These are phyloP conservation scores for Boletus semigastroideus DNA, from an alignment of 1,284 basidiomycete genomes.

Conservation along the genomic window DNA sequence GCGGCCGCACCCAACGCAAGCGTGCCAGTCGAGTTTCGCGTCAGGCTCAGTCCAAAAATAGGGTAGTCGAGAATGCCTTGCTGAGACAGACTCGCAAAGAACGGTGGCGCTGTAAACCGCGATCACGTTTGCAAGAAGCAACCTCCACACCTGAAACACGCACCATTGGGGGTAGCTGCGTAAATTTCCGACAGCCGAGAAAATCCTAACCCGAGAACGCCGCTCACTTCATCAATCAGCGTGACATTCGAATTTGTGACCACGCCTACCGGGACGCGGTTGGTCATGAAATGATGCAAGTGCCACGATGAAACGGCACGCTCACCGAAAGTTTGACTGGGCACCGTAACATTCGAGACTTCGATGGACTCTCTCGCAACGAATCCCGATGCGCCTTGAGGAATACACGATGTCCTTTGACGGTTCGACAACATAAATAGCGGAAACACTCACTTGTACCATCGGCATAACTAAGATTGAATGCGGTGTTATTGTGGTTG, in stretches of 20 bases:
- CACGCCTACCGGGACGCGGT: constrained; percentile 42
- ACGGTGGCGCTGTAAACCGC: constrained; percentile 54
- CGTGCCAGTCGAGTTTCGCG: constrained; percentile 56
- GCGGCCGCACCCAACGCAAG: constrained; percentile 55
- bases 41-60: constrained; percentile 67
- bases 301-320: constrained; percentile 12
- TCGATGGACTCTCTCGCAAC: constrained; percentile 62
- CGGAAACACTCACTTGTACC: constrained; percentile 48
- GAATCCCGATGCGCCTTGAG: constrained; percentile 62
- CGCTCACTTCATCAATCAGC: constrained; percentile 62
- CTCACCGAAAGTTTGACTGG: constrained; percentile 66
- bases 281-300: background rate
- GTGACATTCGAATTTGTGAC: constrained; percentile 62
- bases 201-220: constrained; percentile 73
- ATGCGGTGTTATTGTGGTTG: constrained; percentile 58
- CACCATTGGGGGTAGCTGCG: constrained; percentile 49
- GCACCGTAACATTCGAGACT: constrained; percentile 56
- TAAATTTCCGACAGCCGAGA: constrained; percentile 66
- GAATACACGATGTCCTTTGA: constrained; percentile 10
- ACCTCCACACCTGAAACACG: constrained; percentile 18
- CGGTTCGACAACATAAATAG: background rate
- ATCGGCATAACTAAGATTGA: constrained; percentile 63
- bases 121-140: background rate
- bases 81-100: constrained; percentile 60
- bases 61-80: constrained; percentile 69